phyloP scores from a whole-genome alignment of 805 yeast species.

The Cyberlindnera meyerae region DNA sequence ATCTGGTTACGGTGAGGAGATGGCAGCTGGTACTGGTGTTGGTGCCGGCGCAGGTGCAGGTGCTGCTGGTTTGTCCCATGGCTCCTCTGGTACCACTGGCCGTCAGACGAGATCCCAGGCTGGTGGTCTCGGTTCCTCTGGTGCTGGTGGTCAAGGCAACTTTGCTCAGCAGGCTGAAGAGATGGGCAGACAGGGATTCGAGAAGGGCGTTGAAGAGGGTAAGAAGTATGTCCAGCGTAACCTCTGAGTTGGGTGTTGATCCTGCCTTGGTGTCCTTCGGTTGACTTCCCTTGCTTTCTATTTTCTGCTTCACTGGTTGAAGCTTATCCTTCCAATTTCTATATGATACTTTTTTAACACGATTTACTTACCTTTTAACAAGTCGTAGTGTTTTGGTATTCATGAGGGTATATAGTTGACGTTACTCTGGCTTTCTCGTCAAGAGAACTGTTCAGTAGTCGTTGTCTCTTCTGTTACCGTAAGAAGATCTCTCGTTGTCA shows the following conservation, averaged over 20 bases:
- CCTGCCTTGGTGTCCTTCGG: too few relatives aligned
- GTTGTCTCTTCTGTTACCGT: slow-evolving; percentile 1
- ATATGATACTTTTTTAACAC: too few relatives aligned
- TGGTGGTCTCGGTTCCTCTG: slow-evolving; percentile 7
- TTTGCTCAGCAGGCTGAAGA: slow-evolving; percentile 18
- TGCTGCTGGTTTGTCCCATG: background rate
- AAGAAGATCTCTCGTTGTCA: slow-evolving; percentile 1
- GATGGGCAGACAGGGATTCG: slow-evolving; percentile 22
- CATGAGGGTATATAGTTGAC: too few relatives aligned
- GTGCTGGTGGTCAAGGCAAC: slow-evolving; percentile 11
- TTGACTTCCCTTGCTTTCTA: background rate
- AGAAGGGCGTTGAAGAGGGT: slow-evolving; percentile 21
- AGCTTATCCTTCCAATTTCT: too few relatives aligned
- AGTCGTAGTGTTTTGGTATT: too few relatives aligned
- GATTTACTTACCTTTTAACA: too few relatives aligned
- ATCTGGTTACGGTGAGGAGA: slow-evolving; percentile 10
- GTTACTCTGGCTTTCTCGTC: too few relatives aligned
- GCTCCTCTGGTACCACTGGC: slow-evolving; percentile 3
- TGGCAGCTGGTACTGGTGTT: background rate
- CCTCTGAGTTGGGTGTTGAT: slow-evolving; percentile 16
- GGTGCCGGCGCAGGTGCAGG: too few relatives aligned
- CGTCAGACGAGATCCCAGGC: slow-evolving; percentile 27
- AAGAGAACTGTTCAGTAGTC: slow-evolving; percentile 3
- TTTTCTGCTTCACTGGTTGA: background rate
- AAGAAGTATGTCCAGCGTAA: slow-evolving; percentile 25